Evolutionary conservation across 2,329 filamentous ascomycete genomes (phyloP).

Genomic region (Penicillium sp.): DNA sequence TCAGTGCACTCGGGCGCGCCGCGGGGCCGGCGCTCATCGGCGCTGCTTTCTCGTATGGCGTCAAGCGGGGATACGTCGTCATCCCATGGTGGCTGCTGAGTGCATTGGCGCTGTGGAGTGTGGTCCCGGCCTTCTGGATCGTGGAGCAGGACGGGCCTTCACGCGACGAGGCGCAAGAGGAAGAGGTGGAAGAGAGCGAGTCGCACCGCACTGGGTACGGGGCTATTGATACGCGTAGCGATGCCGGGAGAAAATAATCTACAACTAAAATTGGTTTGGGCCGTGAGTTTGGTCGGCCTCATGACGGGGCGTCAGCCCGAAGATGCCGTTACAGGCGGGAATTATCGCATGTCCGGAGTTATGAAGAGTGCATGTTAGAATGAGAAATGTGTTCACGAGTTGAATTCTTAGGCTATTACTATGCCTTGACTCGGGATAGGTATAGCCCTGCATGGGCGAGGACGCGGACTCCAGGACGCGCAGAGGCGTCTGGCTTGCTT

Average conservation of each 20-base stretch:
- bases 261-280: too few relatives aligned
- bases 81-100: constrained; percentile 79
- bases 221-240: constrained; percentile 4
- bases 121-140: constrained; percentile 70
- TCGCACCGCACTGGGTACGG: constrained; percentile 8
- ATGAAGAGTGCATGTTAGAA: too few relatives aligned
- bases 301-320: too few relatives aligned
- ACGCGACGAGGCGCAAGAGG: constrained; percentile 31
- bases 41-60: constrained; percentile 69
- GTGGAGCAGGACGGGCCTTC: constrained; percentile 69
- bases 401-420: too few relatives aligned
- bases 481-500: too few relatives aligned
- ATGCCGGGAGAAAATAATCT: neutral
- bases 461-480: too few relatives aligned
- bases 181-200: constrained; percentile 26
- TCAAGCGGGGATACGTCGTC: constrained; percentile 71
- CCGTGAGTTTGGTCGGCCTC: too few relatives aligned
- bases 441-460: too few relatives aligned
- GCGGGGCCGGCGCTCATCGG: constrained; percentile 73
- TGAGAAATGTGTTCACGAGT: too few relatives aligned
- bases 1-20: constrained; percentile 76
- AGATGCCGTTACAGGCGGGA: too few relatives aligned
- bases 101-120: constrained; percentile 60
- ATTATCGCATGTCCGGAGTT: too few relatives aligned
- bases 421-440: too few relatives aligned